A percentile compares a stretch with the other conserved stretches of the same genome.
These are phyloP conservation scores for Dryas drummondii DNA, from an alignment of 306 rosid species.

Conservation along the genomic window DNA sequence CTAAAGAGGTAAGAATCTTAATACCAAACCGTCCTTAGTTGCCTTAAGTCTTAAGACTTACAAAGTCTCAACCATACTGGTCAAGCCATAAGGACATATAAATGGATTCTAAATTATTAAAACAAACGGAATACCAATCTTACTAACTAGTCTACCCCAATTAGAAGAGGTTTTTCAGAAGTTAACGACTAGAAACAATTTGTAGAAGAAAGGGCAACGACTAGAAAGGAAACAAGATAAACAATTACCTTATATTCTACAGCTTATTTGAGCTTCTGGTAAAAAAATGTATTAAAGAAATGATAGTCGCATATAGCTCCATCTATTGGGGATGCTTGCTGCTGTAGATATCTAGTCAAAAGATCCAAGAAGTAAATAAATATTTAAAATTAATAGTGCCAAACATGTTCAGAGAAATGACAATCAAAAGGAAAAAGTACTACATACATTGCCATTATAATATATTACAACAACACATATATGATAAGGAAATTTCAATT, in stretches of 20 bases:
- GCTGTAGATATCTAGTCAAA: conserved; percentile 72
- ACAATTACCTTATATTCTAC: conserved; percentile 65
- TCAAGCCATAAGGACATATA: not conserved
- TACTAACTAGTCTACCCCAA: conserved; percentile 11
- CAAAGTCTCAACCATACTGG: conserved; percentile 11
- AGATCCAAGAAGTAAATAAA: conserved; percentile 15
- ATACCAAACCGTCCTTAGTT: conserved; percentile 1
- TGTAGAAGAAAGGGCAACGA: conserved; percentile 6
- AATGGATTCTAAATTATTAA: conserved; percentile 1
- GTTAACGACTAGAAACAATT: conserved; percentile 6
- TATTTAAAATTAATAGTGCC: not conserved
- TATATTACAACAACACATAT: not conserved
- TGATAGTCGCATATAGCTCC: conserved; percentile 58
- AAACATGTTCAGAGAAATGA: not conserved
- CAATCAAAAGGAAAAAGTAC: not conserved
- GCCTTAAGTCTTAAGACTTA: conserved; percentile 15
- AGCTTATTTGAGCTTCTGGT: conserved; percentile 85
- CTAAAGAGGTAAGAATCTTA: not conserved
- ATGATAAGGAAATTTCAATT: not conserved
- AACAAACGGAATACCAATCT: not conserved
- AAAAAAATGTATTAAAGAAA: conserved; percentile 88
- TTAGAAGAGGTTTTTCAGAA: conserved; percentile 1
- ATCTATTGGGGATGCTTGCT: conserved; percentile 57
- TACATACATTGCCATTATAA: not conserved
- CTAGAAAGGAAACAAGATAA: not conserved